Percentiles rank a stretch among this genome's conserved stretches.
phyloP scores from a whole-genome alignment of 73 alveolate species.

The Paramecium pentaurelia region DNA sequence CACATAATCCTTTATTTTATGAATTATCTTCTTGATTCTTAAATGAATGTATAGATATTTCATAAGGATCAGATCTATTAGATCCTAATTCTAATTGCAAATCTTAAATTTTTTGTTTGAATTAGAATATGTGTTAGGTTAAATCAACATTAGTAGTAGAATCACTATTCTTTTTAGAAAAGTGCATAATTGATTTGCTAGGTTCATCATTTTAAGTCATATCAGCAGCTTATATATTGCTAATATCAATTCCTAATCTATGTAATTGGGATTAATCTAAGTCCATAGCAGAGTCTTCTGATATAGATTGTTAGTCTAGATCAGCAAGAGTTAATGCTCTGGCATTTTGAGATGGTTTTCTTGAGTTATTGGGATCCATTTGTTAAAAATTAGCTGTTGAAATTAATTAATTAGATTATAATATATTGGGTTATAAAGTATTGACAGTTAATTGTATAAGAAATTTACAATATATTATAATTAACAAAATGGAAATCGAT shows the following conservation, averaged over 20 bases:
- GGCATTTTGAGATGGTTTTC: neutral
- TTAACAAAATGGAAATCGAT: slow-evolving; percentile 17
- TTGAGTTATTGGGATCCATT: neutral
- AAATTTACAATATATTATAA: neutral
- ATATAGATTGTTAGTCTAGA: neutral
- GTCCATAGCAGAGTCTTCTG: neutral
- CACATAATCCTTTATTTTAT: neutral
- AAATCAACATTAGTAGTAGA: neutral
- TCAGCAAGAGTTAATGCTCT: slow-evolving; percentile 4
- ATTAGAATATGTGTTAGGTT: neutral
- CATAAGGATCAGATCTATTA: slow-evolving; percentile 7
- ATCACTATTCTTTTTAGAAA: neutral
- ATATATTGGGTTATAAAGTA: neutral
- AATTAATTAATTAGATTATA: neutral
- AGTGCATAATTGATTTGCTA: neutral
- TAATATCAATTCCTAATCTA: neutral
- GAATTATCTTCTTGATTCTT: neutral
- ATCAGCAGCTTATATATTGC: slow-evolving; percentile 9
- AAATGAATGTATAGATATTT: neutral
- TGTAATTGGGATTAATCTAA: neutral
- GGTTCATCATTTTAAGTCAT: neutral
- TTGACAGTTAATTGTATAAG: neutral
- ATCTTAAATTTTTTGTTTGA: neutral
- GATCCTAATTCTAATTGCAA: neutral
- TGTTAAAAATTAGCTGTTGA: neutral